Evolutionary conservation across 83 land plant genomes (phyloP), one percentile per base, ranked within the genome.

Genomic region (Isoetes engelmannii): DNA sequence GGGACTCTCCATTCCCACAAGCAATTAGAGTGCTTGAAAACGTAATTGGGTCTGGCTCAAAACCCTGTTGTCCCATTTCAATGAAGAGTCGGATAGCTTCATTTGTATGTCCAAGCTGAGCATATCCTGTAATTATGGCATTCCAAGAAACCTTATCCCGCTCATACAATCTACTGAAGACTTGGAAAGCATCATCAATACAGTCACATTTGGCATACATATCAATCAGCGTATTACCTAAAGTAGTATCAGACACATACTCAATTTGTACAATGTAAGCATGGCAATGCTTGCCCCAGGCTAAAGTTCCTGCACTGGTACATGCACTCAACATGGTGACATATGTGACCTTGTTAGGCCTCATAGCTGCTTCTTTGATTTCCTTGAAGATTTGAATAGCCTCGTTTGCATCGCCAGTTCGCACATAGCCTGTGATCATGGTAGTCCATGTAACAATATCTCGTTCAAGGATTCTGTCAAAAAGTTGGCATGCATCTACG

Each of bases 371-470:
- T 63, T 47, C 21, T 6, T 84, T 76, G 86, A 85, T 87, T 44
- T n/a, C 48, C 19, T 64, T 10, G 61, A 80, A 82, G 49, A 45
- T 69, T 44, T 44, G 17, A 18, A 86, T 54, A 9, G 86, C 45
- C 67, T 80, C 72, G 4, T 71, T 64, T 19, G 20, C 70, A 37
- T 61, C 15, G 0, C 71, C 66, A 64, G 60, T 64, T 48, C 69
- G 83, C 4, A 76, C 75, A 72, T 77, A 72, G 8, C 73, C 79
- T 5, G 88, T 58, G 49, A 82, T 77, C 68, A 82, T 69, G 5
- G 89, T 72, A 57, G 78, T 86, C 89, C 89, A 86, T 60, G 86
- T 72, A 5, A 83, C 77, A 17, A 59, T 71, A 57, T 86, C 89
- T 7, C 79, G 80, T 58, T 70, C 72, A 51, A 63, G 48, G 77